Base-by-base conservation (phyloP, 2,329 filamentous ascomycete genomes). In the Chrysosporium keratinophilum region DNA sequence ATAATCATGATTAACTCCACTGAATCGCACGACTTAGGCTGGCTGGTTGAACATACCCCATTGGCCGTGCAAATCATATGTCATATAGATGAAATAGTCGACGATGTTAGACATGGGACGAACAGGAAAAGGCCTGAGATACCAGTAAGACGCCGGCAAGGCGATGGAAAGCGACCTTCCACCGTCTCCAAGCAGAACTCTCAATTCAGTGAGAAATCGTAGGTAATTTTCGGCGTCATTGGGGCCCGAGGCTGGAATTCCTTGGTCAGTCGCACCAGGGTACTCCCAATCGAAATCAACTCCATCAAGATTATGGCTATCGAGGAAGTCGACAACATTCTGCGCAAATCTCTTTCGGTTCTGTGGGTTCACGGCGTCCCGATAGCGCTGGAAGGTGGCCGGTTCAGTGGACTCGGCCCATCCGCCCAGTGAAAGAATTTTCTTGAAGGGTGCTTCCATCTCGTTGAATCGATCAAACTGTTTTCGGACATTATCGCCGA, bases 341-440 rank as follows among this genome's bases (percentile, higher is more conserved):
- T 40, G 69, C 31, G 65, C 59, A 37, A 76, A 67, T 23, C 39
- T 68, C 3, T 64, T 57, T 0, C 71, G 65, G 55, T 78, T 76
- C 1, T 53, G 63, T 1, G 61, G 60, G 53, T 66, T 1, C 4
- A 71, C 63, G 14, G 54, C 69, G 9, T 68, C 56, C 7, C 71
- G 63, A 50, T 74, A 67, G 35, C 73, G 68, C n/a, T 54, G 44
- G 54, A 65, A 72, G 0, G 68, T 71, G 1, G 43, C 61, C 0
- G 69, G 64, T 1, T 63, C 60, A 0, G 72, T 73, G 2, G 66
- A 71, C 54, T 68, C 68, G 34, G 59, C 62, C 74, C 73, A 74
- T 20, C 72, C 72, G 15, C 72, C 72, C 54, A 75, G 66, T 1
- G 71, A 69, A 5, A 74, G 20, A 34, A 75, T 68, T 34, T 59